These are phyloP conservation scores for Neocatenulostroma microsporum DNA, from an alignment of 2,329 filamentous ascomycete genomes.

Conservation along the genomic window DNA sequence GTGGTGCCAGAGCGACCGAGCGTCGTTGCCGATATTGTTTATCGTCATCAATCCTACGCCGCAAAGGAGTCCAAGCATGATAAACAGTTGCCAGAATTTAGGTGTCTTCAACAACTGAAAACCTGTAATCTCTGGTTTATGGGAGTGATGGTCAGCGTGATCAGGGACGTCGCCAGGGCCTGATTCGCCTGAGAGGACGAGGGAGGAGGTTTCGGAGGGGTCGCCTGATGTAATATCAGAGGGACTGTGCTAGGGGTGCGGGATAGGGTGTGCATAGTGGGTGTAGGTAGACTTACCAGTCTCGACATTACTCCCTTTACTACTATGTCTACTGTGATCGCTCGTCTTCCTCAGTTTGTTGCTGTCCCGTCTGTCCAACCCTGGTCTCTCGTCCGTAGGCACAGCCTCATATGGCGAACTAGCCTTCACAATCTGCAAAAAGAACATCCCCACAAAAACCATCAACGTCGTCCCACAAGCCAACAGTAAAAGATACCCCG, in stretches of 20 bases:
- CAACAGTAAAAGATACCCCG: constrained; percentile 70
- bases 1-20: constrained; percentile 77
- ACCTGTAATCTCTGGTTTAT: constrained; percentile 86
- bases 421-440: constrained; percentile 66
- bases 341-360: constrained; percentile 42
- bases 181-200: constrained; percentile 56
- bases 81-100: constrained; percentile 88
- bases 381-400: constrained; percentile 42
- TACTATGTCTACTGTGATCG: constrained; percentile 35
- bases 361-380: constrained; percentile 36
- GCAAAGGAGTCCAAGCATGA: constrained; percentile 80
- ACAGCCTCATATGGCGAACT: constrained; percentile 50
- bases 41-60: constrained; percentile 98
- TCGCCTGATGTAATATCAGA: constrained; percentile 6
- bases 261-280: background rate
- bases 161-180: constrained; percentile 42
- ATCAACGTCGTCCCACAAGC: constrained; percentile 70
- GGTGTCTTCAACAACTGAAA: constrained; percentile 60
- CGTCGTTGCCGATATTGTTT: constrained; percentile 92
- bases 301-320: constrained; percentile 31
- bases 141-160: constrained; percentile 53
- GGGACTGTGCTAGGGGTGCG: constrained; percentile 2
- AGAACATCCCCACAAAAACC: constrained; percentile 71
- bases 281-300: constrained; percentile 59
- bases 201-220: constrained; percentile 61